These are phyloP conservation scores for Penicillium canariense DNA, from an alignment of 495 filamentous ascomycete species.

Conservation along the genomic window DNA sequence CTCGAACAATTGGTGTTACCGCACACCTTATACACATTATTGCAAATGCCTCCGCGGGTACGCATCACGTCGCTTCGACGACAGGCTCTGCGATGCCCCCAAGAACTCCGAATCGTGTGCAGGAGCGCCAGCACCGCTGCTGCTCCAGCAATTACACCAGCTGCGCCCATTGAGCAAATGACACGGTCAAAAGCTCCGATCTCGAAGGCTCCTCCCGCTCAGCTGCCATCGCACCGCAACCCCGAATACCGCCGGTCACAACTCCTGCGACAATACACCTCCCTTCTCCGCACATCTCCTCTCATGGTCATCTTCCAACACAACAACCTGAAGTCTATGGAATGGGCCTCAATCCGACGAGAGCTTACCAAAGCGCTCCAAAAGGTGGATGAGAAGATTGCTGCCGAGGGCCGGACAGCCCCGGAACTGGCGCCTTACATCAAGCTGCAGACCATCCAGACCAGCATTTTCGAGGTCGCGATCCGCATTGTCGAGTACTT, in stretches of 20 bases:
- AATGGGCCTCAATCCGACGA: constrained; percentile 84
- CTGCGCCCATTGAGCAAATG: constrained; percentile 50
- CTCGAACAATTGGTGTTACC: constrained; percentile 11
- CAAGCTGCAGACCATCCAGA: constrained; percentile 77
- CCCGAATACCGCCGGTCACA: constrained; percentile 91
- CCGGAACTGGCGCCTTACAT: constrained; percentile 54
- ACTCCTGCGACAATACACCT: constrained; percentile 89
- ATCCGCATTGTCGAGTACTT: constrained; percentile 85
- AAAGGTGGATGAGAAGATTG: constrained; percentile 61
- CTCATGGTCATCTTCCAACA: constrained; percentile 94
- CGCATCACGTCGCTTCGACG: constrained; percentile 36
- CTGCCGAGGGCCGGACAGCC: constrained; percentile 41
- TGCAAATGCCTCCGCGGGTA: constrained; percentile 50
- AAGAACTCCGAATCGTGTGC: constrained; percentile 31
- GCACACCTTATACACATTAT: neutral
- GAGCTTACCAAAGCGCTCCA: constrained; percentile 69
- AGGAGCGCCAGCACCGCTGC: constrained; percentile 37
- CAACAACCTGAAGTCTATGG: constrained; percentile 84
- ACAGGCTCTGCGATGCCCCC: constrained; percentile 34
- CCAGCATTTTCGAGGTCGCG: constrained; percentile 83
- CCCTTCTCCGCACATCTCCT: constrained; percentile 83
- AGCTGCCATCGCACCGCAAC: constrained; percentile 84
- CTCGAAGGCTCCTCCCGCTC: constrained; percentile 61
- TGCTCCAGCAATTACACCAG: constrained; percentile 49
- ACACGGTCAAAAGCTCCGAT: constrained; percentile 53